phyloP scores from a whole-genome alignment of 2,329 filamentous ascomycete genomes.

The Fusarium buxicola region DNA sequence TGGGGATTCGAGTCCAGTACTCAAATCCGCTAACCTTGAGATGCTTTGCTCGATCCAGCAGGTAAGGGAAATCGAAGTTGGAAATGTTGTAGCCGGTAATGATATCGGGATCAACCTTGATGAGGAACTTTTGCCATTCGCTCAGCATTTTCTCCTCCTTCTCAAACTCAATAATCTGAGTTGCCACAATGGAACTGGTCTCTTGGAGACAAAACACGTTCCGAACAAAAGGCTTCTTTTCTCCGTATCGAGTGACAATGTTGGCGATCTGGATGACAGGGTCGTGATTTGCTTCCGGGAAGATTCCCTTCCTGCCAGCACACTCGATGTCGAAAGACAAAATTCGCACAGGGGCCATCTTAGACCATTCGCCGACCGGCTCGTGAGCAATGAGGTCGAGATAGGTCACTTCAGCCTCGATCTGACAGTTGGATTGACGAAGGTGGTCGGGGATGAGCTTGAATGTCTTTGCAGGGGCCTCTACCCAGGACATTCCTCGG shows the following conservation, averaged over 20 bases:
- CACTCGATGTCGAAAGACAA: slow-evolving; percentile 99
- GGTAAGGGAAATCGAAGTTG: slow-evolving; percentile 98
- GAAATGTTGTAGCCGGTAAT: slow-evolving; percentile 99
- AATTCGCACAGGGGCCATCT: slow-evolving; percentile 94
- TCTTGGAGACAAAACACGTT: slow-evolving; percentile 97
- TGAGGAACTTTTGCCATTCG: slow-evolving; percentile 89
- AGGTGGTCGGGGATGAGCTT: slow-evolving; percentile 72
- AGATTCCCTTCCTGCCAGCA: slow-evolving; percentile 95
- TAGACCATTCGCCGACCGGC: slow-evolving; percentile 94
- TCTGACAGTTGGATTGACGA: slow-evolving; percentile 93
- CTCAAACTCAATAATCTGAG: slow-evolving; percentile 86
- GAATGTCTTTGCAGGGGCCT: slow-evolving; percentile 81
- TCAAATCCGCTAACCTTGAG: slow-evolving; percentile 85
- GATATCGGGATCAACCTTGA: slow-evolving; percentile 93
- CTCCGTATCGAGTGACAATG: slow-evolving; percentile 92
- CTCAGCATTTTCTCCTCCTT: slow-evolving; percentile 91
- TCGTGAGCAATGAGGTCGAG: slow-evolving; percentile 86
- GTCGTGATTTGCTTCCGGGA: slow-evolving; percentile 91
- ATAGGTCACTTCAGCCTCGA: slow-evolving; percentile 89
- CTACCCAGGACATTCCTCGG: slow-evolving; percentile 97
- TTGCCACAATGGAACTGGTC: slow-evolving; percentile 94
- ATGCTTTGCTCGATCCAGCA: slow-evolving; percentile 87
- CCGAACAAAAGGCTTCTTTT: slow-evolving; percentile 92
- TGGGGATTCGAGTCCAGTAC: slow-evolving; percentile 85
- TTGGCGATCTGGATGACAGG: slow-evolving; percentile 99